These are phyloP conservation scores for Hippophae tibetana DNA, from an alignment of 306 rosid genomes.

Conservation along the genomic window DNA sequence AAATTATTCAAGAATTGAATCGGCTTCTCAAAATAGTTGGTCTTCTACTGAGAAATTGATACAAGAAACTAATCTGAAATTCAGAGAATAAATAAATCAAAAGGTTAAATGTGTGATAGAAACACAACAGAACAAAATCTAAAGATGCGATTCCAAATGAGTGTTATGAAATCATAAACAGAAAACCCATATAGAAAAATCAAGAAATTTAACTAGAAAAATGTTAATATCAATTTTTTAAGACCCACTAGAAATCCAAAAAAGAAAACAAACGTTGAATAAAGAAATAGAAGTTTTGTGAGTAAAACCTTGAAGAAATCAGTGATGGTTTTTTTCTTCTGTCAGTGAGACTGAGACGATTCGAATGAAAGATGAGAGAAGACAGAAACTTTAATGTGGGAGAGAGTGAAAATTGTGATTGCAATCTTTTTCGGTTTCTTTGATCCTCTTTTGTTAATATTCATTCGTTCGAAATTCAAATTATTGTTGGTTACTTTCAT, in stretches of 20 bases:
- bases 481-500: conserved; percentile 8
- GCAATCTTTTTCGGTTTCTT: conserved; percentile 2
- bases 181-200: neutral
- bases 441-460: neutral
- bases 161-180: neutral
- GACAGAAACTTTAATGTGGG: neutral
- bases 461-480: conserved; percentile 17
- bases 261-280: neutral
- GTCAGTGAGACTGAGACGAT: neutral
- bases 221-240: neutral
- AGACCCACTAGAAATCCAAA: neutral
- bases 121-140: too few species aligned
- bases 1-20: conserved; percentile 36
- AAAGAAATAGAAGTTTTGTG: neutral
- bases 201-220: neutral
- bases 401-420: conserved; percentile 7
- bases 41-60: conserved; percentile 4
- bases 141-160: too few species aligned
- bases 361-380: too few species aligned
- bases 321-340: neutral
- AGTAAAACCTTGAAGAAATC: conserved; percentile 15
- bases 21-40: conserved; percentile 19
- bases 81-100: conserved; percentile 7
- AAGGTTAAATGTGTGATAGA: neutral
- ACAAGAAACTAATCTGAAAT: conserved; percentile 21